These are phyloP conservation scores for Daldinia sp. DNA, from an alignment of 2,329 filamentous ascomycete species.

Conservation along the genomic window DNA sequence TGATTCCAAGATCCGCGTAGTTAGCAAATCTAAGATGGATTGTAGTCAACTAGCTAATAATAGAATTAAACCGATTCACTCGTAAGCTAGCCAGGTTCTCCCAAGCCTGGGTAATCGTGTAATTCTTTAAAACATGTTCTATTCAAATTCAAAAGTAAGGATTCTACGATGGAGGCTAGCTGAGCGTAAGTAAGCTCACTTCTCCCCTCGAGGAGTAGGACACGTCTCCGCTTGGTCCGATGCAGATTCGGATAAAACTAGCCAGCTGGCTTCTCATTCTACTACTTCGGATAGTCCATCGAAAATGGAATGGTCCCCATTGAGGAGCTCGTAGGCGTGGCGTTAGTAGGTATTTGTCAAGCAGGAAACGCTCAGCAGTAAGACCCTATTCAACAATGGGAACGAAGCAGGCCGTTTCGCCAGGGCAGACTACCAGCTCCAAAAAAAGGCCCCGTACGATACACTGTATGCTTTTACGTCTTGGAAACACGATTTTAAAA, in stretches of 20 bases:
- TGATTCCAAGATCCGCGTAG: neutral
- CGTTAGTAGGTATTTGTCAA: neutral
- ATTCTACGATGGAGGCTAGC: conserved; percentile 2
- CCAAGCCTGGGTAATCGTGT: neutral
- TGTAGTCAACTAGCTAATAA: neutral
- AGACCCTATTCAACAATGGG: neutral
- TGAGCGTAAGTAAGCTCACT: conserved; percentile 21
- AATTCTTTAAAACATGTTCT: conserved; percentile 1
- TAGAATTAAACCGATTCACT: neutral
- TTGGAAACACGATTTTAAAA: neutral
- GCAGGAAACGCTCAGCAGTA: neutral
- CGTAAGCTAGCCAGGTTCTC: neutral
- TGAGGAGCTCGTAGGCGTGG: neutral
- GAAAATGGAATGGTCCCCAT: neutral
- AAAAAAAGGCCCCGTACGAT: neutral
- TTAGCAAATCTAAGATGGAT: neutral
- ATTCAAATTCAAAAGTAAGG: conserved; percentile 1
- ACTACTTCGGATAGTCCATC: neutral
- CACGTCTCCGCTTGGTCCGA: neutral
- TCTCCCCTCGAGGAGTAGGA: neutral
- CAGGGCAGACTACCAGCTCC: neutral
- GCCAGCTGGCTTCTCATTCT: neutral
- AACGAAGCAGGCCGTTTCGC: too few species aligned
- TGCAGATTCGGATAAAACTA: neutral
- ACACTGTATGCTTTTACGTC: neutral